Conservation (phyloP, 192 early-diverging fungal genomes). For the Entomortierella chlamydospora region DNA sequence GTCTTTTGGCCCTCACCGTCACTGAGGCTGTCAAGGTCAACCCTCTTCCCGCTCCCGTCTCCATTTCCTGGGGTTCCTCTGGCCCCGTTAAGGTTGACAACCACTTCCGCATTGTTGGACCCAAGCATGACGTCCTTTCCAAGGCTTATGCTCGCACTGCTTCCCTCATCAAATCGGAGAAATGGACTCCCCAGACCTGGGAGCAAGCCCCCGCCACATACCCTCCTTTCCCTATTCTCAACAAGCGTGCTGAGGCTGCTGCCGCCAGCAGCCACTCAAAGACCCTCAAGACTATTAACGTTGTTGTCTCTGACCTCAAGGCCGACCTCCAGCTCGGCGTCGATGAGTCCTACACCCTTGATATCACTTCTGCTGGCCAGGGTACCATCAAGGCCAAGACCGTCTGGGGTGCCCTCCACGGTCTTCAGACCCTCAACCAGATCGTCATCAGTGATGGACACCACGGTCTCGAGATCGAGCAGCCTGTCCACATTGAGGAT, state of each 20-base stretch:
- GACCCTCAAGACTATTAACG: slow-evolving; percentile 39
- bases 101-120: slow-evolving; percentile 41
- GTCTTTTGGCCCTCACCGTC: slow-evolving; percentile 48
- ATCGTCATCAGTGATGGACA: slow-evolving; percentile 62
- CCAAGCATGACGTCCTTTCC: slow-evolving; percentile 54
- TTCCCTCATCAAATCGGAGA: slow-evolving; percentile 59
- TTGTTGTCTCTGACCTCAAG: slow-evolving; percentile 61
- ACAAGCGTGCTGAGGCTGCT: slow-evolving; percentile 33
- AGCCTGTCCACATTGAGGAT: slow-evolving; percentile 71
- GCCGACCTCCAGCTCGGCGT: slow-evolving; percentile 68
- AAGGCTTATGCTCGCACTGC: slow-evolving; percentile 63
- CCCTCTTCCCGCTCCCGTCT: slow-evolving; percentile 55
- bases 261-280: background rate
- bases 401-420: slow-evolving; percentile 77
- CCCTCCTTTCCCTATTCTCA: slow-evolving; percentile 45
- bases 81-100: slow-evolving; percentile 54
- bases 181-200: slow-evolving; percentile 55
- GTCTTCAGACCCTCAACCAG: slow-evolving; percentile 79
- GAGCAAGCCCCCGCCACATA: slow-evolving; percentile 34
- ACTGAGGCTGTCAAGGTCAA: slow-evolving; percentile 58
- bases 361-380: slow-evolving; percentile 64
- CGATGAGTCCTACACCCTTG: slow-evolving; percentile 78
- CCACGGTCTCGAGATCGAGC: slow-evolving; percentile 56
- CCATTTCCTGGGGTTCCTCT: slow-evolving; percentile 46
- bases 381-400: slow-evolving; percentile 70